A percentile compares a stretch with the other conserved stretches of the same genome.
Conservation (phyloP, 768 basidiomycete species). For the Lentinus tigrinus region DNA sequence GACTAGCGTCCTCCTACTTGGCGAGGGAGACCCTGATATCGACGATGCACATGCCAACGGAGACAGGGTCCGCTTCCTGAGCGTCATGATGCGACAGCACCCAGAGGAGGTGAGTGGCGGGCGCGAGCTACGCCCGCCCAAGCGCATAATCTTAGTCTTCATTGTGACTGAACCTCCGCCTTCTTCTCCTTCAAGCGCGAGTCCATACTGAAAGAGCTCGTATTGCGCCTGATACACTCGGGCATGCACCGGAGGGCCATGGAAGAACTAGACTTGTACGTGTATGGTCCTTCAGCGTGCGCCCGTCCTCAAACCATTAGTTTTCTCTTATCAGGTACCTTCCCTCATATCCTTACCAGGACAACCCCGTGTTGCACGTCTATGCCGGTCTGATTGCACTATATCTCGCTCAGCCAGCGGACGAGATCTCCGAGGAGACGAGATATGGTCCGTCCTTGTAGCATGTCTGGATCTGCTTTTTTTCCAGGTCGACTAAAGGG, state of each 20-base stretch:
- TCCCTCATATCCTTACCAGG: constrained; percentile 84
- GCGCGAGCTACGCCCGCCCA: neutral
- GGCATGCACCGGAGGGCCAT: constrained; percentile 67
- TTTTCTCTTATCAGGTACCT: constrained; percentile 58
- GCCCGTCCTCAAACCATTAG: constrained; percentile 2
- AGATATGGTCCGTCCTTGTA: constrained; percentile 2
- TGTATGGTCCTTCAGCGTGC: constrained; percentile 2
- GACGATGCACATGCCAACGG: constrained; percentile 29
- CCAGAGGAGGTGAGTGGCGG: constrained; percentile 55
- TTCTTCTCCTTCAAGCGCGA: constrained; percentile 54
- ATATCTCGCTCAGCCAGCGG: constrained; percentile 51
- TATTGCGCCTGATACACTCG: constrained; percentile 61
- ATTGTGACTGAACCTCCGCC: neutral
- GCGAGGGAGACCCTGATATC: constrained; percentile 24
- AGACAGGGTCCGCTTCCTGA: constrained; percentile 57
- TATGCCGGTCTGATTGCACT: constrained; percentile 80
- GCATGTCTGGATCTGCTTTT: neutral
- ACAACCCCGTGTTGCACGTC: constrained; percentile 74
- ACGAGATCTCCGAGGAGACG: constrained; percentile 5
- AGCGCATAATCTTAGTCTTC: neutral
- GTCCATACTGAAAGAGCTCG: constrained; percentile 69
- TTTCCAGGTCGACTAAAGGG: neutral
- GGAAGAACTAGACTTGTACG: constrained; percentile 84
- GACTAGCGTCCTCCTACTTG: constrained; percentile 58
- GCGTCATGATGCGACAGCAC: constrained; percentile 68